Evolutionary conservation across 2,329 filamentous ascomycete species (phyloP), one percentile per base, ranked within the genome.

Genomic region (Diaporthe capsici): DNA sequence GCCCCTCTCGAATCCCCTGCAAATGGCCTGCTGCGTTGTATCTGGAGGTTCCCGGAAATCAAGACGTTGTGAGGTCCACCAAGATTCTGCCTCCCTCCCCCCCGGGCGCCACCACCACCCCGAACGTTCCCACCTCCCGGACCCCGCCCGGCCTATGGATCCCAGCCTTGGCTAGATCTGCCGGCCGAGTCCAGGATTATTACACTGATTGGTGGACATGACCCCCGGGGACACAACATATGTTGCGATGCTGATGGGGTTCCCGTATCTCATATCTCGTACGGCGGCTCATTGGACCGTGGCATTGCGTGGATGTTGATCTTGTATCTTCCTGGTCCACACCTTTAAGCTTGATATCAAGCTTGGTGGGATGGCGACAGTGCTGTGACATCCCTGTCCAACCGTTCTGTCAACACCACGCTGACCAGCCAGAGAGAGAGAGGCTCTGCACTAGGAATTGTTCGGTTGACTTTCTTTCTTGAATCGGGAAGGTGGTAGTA

Each of bases 401-500:
- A 22, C 20, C 13, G 42, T 22, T 2, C 47, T 15, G 47, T 58
- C 31, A 53, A 65, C 55, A 28, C 47, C 34, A 42, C 8, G n/a
- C 7, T 34, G 71, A 55, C 44, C 28, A 39, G 58, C 53, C 47
- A 42, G 34, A 55, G 34, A 31, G 8, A 15, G 28, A 65, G 8
- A 17, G 28, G 47, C 25, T 47, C 42, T 37, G 20, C 37, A 31
- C 28, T 10, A 42, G 47, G 53, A 25, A 20, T 17, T 12, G n/a
- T 28, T 31, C 17, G 37, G 10, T 20, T 5, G 12, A 31, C 22
- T 22, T 28, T 47, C n/a, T 17, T 34, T 49, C 25, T 25, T 60
- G 22, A 44, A 75, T 75, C 22, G 37, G 74, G 74, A 75, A 75
- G 74, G 74, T 75, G 71, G 57, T 68, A 73, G 12, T 22, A 72